Base-by-base conservation (phyloP, 2,329 filamentous ascomycete genomes). In the Fusarium burgessii region DNA sequence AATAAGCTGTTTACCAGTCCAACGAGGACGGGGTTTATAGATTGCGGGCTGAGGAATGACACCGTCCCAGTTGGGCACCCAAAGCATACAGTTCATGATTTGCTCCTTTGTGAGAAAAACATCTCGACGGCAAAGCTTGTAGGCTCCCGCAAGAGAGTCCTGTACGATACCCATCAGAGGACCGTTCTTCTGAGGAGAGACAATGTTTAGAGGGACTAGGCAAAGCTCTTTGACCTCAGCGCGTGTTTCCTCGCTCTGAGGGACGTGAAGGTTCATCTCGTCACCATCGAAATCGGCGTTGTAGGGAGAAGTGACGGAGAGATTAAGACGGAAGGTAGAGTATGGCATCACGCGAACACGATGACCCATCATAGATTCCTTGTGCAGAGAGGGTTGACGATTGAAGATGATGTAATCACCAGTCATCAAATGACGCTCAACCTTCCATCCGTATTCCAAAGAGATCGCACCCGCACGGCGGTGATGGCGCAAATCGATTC, bases 331-430 rank as follows among this genome's bases (percentile, higher is more conserved):
- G 86, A 99, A 99, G 3, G 96, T 99, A 9, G 96, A 99, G 82
- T 97, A 99, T 6, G 96, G 96, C 95, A 99, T 98, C 67, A 99
- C 96, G 66, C 92, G 92, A 70, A 99, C 96, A 76, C 94, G 91
- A 83, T 99, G 96, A 82, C 94, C 96, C 97, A 99, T 99, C 96
- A 99, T 99, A 66, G 96, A 99, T 80, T 99, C 96, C 83, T 99
- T 99, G 87, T 99, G 96, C 77, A 99, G 87, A 38, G 96, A 99
- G 2, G 96, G 96, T 80, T 99, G 96, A 87, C 96, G 96, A 82
- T 99, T 99, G 90, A 99, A 99, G 78, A 99, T 95, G 83, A 99
- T 98, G 73, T 94, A 97, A 82, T 99, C 96, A 62, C 95, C 95
- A 77, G 97, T 94, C 77, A 97, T 91, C 71, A 99, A 90, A 82